These are phyloP conservation scores for Diaporthe sp. DNA, from an alignment of 2,329 filamentous ascomycete species.

Conservation along the genomic window DNA sequence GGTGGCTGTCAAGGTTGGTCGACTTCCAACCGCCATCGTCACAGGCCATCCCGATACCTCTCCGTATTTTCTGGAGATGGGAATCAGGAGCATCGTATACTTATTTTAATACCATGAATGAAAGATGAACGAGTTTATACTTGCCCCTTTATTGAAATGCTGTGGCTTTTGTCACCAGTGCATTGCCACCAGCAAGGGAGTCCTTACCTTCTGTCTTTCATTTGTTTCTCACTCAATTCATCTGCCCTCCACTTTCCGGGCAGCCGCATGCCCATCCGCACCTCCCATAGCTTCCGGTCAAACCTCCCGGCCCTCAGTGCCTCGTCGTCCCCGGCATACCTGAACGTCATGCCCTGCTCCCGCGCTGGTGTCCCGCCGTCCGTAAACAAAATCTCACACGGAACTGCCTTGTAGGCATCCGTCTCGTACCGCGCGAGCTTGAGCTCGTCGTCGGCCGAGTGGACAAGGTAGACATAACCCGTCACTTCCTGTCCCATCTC, in stretches of 20 bases:
- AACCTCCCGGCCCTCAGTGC: neutral
- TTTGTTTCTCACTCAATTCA: neutral
- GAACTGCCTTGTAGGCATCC: neutral
- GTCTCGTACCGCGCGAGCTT: conserved; percentile 9
- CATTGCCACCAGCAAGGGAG: neutral
- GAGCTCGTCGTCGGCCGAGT: neutral
- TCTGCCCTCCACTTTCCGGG: neutral
- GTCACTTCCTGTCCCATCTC: neutral
- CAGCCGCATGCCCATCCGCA: neutral
- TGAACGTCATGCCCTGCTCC: neutral
- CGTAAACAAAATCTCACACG: neutral
- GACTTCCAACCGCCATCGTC: neutral
- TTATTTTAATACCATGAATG: neutral
- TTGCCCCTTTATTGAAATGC: neutral
- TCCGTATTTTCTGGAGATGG: neutral
- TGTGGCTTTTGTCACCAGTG: neutral
- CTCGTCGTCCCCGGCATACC: neutral
- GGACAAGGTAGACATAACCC: neutral
- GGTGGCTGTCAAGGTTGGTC: neutral
- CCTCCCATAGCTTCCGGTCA: neutral
- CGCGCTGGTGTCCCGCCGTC: neutral
- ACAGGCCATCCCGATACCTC: neutral
- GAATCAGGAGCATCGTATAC: neutral
- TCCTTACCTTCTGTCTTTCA: neutral
- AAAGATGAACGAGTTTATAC: no score